These are phyloP conservation scores for Dichomitus squalens DNA, from an alignment of 1,284 basidiomycete species.

Conservation along the genomic window DNA sequence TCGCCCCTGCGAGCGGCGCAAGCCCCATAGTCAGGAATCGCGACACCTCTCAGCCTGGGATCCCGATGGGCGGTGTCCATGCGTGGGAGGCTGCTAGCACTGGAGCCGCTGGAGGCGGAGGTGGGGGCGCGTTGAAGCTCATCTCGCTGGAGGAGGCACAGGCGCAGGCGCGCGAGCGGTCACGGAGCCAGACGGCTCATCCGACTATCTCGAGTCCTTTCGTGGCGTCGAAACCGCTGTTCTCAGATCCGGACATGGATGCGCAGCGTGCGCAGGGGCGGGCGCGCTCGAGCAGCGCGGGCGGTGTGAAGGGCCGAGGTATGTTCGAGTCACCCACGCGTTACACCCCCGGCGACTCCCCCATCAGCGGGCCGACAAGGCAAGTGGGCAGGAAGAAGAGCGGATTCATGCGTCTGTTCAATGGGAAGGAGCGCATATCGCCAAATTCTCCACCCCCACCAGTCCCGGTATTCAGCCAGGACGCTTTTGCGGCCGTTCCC, in stretches of 20 bases:
- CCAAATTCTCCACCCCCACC: slow-evolving; percentile 48
- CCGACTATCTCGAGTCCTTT: slow-evolving; percentile 30
- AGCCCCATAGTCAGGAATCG: slow-evolving; percentile 28
- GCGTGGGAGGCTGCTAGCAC: slow-evolving; percentile 49
- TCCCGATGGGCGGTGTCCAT: slow-evolving; percentile 37
- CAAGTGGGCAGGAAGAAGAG: slow-evolving; percentile 56
- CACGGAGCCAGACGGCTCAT: slow-evolving; percentile 52
- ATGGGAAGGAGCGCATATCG: slow-evolving; percentile 46
- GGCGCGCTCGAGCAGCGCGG: slow-evolving; percentile 60
- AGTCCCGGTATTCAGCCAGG: slow-evolving; percentile 50
- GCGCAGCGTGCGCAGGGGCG: slow-evolving; percentile 18
- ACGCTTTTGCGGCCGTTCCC: slow-evolving; percentile 20
- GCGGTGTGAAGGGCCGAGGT: slow-evolving; percentile 47
- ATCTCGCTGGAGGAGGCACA: slow-evolving; percentile 79
- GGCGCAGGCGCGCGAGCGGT: slow-evolving; percentile 54
- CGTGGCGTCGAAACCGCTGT: slow-evolving; percentile 13
- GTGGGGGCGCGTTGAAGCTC: slow-evolving; percentile 52
- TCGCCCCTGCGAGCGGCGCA: slow-evolving; percentile 1
- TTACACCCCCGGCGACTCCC: slow-evolving; percentile 39
- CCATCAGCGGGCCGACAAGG: slow-evolving; percentile 47
- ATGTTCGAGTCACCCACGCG: slow-evolving; percentile 44
- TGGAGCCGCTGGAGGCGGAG: slow-evolving; percentile 24
- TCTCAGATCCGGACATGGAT: slow-evolving; percentile 14
- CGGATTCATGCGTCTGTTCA: slow-evolving; percentile 80
- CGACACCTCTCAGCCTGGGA: slow-evolving; percentile 36